These are phyloP conservation scores for Aspergillus hancockii DNA, from an alignment of 495 filamentous ascomycete genomes.

Conservation along the genomic window DNA sequence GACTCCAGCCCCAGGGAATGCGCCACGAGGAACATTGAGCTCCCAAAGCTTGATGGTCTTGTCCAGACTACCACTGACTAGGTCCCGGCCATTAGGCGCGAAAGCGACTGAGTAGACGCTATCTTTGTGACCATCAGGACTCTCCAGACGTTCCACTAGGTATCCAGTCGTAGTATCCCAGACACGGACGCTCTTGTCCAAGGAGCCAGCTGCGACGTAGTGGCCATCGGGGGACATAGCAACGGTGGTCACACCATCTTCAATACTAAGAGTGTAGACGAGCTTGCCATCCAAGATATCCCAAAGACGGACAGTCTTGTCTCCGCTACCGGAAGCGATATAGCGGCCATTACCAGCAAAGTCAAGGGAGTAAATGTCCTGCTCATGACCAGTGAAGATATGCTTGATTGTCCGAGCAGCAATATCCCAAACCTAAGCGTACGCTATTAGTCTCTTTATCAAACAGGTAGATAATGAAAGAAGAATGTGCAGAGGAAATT, in stretches of 20 bases:
- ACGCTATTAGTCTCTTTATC: constrained; percentile 10
- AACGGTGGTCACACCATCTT: constrained; percentile 89
- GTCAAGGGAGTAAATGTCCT: constrained; percentile 92
- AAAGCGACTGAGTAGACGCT: constrained; percentile 93
- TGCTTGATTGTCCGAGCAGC: constrained; percentile 70
- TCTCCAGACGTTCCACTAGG: constrained; percentile 80
- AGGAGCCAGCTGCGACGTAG: constrained; percentile 81
- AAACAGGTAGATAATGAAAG: background rate
- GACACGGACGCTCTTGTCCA: constrained; percentile 88
- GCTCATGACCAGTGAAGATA: constrained; percentile 83
- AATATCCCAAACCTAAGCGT: constrained; percentile 82
- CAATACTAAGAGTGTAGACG: constrained; percentile 76
- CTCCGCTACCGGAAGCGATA: constrained; percentile 86
- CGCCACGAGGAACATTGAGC: constrained; percentile 66
- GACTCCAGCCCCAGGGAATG: constrained; percentile 58
- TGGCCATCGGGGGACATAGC: constrained; percentile 88
- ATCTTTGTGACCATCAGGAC: constrained; percentile 84
- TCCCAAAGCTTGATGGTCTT: constrained; percentile 98
- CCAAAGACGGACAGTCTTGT: constrained; percentile 87
- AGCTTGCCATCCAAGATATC: constrained; percentile 76
- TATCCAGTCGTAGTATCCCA: constrained; percentile 84
- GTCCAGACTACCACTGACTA: constrained; percentile 87
- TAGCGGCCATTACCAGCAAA: constrained; percentile 84
- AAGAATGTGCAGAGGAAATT: background rate
- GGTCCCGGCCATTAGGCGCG: constrained; percentile 81